Percentiles rank a stretch among this genome's conserved stretches.
Conservation (phyloP, 2,329 filamentous ascomycete species). For the Neopestalotiopsis sp. region DNA sequence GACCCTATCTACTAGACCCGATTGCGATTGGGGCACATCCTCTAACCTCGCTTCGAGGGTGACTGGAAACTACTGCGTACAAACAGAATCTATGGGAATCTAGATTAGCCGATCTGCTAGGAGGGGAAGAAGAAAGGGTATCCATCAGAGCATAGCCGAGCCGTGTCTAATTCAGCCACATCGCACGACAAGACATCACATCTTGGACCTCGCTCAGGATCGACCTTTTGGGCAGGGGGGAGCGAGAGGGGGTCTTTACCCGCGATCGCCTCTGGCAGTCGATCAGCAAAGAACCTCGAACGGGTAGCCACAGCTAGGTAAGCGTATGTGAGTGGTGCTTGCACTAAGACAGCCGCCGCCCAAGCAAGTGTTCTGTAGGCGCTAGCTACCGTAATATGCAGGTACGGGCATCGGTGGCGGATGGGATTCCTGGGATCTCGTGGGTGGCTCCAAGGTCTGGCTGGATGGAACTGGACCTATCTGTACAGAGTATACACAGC, state of each 20-base stretch:
- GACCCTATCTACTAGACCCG: neutral
- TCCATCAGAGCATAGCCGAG: neutral
- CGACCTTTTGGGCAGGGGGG: neutral
- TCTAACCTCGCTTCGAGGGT: neutral
- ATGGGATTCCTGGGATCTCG: neutral
- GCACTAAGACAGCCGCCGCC: neutral
- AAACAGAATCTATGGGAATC: neutral
- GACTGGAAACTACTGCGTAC: neutral
- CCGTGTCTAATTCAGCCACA: conserved; percentile 11
- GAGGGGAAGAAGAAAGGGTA: neutral
- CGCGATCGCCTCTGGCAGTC: neutral
- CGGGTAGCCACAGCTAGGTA: neutral
- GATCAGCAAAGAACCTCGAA: neutral
- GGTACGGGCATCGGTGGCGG: neutral
- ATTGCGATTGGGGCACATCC: neutral
- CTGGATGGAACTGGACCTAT: neutral
- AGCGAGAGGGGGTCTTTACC: neutral
- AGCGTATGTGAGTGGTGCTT: neutral
- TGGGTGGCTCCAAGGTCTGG: neutral
- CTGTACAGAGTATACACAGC: neutral
- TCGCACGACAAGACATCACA: conserved; percentile 5
- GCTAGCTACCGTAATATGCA: neutral
- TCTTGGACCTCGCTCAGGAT: neutral
- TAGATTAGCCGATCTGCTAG: neutral
- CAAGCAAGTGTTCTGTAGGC: neutral